Evolutionary conservation across 2,329 filamentous ascomycete species (phyloP).

Genomic region (Cercospora canescens): DNA sequence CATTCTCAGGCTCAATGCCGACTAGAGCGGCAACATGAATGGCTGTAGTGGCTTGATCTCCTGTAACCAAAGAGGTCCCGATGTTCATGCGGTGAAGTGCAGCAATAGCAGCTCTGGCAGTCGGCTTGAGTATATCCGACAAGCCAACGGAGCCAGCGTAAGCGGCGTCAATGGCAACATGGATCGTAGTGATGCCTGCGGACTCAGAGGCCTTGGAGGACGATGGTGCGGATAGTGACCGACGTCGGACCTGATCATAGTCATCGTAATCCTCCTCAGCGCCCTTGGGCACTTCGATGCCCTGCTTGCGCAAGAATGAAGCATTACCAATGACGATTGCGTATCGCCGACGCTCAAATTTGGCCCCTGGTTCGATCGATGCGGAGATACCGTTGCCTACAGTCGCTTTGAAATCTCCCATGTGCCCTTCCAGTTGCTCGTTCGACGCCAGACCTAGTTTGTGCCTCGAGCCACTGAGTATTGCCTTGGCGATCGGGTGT

Average conservation of each 20-base stretch:
- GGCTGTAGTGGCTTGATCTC: conserved; percentile 84
- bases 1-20: conserved; percentile 72
- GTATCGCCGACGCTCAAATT: conserved; percentile 69
- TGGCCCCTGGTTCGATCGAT: conserved; percentile 72
- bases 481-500: conserved; percentile 91
- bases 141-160: conserved; percentile 84
- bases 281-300: conserved; percentile 61
- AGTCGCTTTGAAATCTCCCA: conserved; percentile 79
- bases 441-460: conserved; percentile 73
- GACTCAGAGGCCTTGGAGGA: conserved; percentile 44
- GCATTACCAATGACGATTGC: conserved; percentile 82
- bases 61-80: conserved; percentile 87
- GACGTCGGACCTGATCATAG: conserved; percentile 26
- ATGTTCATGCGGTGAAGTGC: conserved; percentile 84
- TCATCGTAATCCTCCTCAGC: conserved; percentile 55
- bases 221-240: conserved; percentile 28
- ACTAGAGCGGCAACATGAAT: conserved; percentile 79
- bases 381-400: conserved; percentile 87
- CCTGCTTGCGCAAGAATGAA: conserved; percentile 70
- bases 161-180: conserved; percentile 78
- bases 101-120: conserved; percentile 75
- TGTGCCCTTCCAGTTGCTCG: conserved; percentile 74
- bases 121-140: conserved; percentile 87
- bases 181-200: conserved; percentile 84
- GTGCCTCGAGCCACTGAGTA: conserved; percentile 71